Evolutionary conservation across 2,329 filamentous ascomycete genomes (phyloP).

Genomic region (Periconia sp.): DNA sequence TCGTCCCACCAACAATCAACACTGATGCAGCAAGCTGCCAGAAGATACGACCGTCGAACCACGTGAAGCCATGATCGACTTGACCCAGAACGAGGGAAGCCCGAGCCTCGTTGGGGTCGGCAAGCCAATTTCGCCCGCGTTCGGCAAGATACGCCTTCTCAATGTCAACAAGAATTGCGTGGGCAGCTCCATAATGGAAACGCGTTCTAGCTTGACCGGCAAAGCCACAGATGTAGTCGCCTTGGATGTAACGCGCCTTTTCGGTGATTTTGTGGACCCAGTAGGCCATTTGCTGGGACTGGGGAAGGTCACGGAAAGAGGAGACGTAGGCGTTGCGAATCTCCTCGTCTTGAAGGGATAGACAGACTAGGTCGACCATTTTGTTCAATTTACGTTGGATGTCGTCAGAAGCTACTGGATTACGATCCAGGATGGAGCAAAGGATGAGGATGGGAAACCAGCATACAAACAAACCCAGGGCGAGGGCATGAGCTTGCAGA

Average conservation of each 20-base stretch:
- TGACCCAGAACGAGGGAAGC: constrained; percentile 37
- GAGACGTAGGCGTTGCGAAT: constrained; percentile 24
- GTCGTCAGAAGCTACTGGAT: constrained; percentile 43
- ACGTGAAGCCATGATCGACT: constrained; percentile 33
- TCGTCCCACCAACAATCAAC: constrained; percentile 35
- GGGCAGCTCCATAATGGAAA: constrained; percentile 42
- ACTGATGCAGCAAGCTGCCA: constrained; percentile 42
- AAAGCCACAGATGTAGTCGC: constrained; percentile 42
- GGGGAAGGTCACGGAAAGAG: constrained; percentile 22
- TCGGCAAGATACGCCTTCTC: constrained; percentile 40
- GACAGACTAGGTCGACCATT: constrained; percentile 35
- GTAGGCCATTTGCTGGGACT: constrained; percentile 18
- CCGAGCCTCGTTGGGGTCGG: constrained; percentile 11
- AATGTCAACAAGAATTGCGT: constrained; percentile 44
- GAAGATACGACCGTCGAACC: constrained; percentile 44
- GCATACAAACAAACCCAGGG: constrained; percentile 45
- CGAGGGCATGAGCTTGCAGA: constrained; percentile 45
- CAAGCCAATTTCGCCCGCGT: constrained; percentile 38
- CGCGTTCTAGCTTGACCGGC: constrained; percentile 28
- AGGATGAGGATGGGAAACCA: constrained; percentile 49
- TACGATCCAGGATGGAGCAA: constrained; percentile 48
- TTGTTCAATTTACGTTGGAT: constrained; percentile 41
- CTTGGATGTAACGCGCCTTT: constrained; percentile 18
- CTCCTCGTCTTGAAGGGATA: constrained; percentile 25
- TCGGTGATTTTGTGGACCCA: constrained; percentile 26